These are phyloP conservation scores for Colletotrichum viniferum DNA, from an alignment of 2,329 filamentous ascomycete species.

Conservation along the genomic window DNA sequence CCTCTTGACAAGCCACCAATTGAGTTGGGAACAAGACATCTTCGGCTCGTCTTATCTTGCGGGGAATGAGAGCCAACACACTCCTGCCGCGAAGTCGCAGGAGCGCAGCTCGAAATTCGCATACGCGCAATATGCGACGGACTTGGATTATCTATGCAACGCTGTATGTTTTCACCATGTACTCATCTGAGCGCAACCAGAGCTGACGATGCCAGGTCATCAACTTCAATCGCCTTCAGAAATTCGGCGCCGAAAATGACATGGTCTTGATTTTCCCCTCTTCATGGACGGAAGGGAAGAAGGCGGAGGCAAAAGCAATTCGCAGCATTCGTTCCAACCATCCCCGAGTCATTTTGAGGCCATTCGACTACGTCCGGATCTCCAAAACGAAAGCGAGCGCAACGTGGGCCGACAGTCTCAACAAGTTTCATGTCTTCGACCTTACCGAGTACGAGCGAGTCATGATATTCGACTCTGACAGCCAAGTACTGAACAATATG, in stretches of 20 bases:
- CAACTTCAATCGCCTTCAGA: conserved; percentile 50
- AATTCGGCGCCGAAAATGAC: conserved; percentile 45
- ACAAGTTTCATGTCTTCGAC: conserved; percentile 73
- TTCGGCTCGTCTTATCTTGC: not conserved
- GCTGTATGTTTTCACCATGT: conserved; percentile 27
- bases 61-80: not conserved
- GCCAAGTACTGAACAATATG: conserved; percentile 65
- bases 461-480: conserved; percentile 64
- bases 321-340: not conserved
- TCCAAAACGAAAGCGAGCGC: conserved; percentile 26
- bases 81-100: not conserved
- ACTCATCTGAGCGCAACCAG: not conserved
- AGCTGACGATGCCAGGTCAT: conserved; percentile 35
- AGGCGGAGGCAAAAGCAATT: conserved; percentile 1
- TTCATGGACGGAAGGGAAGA: conserved; percentile 1
- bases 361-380: conserved; percentile 3
- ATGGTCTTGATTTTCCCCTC: conserved; percentile 51
- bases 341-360: not conserved
- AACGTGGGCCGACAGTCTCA: conserved; percentile 68
- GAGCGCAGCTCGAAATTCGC: conserved; percentile 39
- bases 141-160: conserved; percentile 52
- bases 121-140: conserved; percentile 55
- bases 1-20: not conserved
- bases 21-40: not conserved
- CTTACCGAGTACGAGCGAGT: conserved; percentile 61